Conservation (phyloP, 2,329 filamentous ascomycete genomes). For the Pseudogymnoascus sp. region DNA sequence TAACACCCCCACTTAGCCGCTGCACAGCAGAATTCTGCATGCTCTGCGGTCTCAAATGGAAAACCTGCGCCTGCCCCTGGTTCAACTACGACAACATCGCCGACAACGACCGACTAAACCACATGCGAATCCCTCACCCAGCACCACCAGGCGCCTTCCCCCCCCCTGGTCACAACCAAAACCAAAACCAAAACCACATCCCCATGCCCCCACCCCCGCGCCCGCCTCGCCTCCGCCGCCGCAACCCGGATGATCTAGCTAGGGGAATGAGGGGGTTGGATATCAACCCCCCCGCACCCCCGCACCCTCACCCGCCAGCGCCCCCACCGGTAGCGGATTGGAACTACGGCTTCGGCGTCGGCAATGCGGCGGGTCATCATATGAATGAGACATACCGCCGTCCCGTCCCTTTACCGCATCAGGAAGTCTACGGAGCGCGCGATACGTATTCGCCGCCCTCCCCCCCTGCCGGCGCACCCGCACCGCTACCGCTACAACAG, state of each 20-base stretch:
- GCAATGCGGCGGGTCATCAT: conserved; percentile 47
- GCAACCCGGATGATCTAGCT: conserved; percentile 36
- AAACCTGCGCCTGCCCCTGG: conserved; percentile 72
- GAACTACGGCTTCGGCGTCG: conserved; percentile 38
- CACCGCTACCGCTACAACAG: neutral
- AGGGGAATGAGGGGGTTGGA: conserved; percentile 39
- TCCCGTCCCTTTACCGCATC: conserved; percentile 22
- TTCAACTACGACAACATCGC: conserved; percentile 55
- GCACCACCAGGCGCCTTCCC: neutral
- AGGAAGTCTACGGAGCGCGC: neutral
- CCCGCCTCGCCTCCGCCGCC: neutral
- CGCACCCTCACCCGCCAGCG: neutral
- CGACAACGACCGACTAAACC: conserved; percentile 46
- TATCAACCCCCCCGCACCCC: conserved; percentile 20
- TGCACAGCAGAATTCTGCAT: conserved; percentile 84
- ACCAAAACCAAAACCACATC: neutral
- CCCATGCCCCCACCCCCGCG: neutral
- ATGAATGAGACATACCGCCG: conserved; percentile 51
- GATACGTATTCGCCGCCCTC: neutral
- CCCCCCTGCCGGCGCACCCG: conserved; percentile 11
- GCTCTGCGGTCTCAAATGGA: conserved; percentile 75
- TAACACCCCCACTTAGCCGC: conserved; percentile 39
- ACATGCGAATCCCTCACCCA: conserved; percentile 38
- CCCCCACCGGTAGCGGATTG: conserved; percentile 26
- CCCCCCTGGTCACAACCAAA: no score